Evolutionary conservation across 805 yeast genomes (phyloP).

Genomic region (Barnettozyma sp.): DNA sequence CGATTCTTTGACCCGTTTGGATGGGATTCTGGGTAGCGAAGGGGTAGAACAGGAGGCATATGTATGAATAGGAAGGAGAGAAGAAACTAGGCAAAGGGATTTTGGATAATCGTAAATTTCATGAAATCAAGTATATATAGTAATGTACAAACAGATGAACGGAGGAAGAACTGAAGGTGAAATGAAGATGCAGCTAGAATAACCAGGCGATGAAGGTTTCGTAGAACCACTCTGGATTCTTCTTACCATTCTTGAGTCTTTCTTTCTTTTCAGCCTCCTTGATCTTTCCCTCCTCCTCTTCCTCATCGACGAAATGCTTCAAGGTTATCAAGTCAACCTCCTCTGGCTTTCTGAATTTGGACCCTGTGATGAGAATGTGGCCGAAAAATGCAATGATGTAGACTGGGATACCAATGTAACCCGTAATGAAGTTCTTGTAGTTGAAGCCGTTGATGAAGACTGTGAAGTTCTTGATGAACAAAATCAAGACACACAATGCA

Average conservation of each 20-base stretch:
- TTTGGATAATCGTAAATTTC: no score
- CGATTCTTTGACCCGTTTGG: no score
- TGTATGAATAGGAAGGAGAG: no score
- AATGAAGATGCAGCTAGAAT: no score
- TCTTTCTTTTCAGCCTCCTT: constrained; percentile 22
- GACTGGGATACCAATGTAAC: constrained; percentile 67
- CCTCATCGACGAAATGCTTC: constrained; percentile 33
- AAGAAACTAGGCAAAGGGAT: no score
- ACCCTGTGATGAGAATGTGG: constrained; percentile 47
- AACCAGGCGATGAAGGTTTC: constrained; percentile 41
- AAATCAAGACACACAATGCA: constrained; percentile 44
- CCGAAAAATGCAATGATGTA: constrained; percentile 69
- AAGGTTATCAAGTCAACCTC: constrained; percentile 56
- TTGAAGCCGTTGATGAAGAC: constrained; percentile 62
- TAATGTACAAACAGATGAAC: no score
- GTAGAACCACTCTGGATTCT: constrained; percentile 37
- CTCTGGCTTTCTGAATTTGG: constrained; percentile 40
- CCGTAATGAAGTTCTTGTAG: constrained; percentile 65
- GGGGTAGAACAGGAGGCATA: no score
- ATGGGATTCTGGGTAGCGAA: no score
- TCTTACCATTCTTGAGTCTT: constrained; percentile 20
- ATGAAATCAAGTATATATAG: no score
- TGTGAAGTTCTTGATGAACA: constrained; percentile 64
- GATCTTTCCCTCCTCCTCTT: constrained; percentile 21
- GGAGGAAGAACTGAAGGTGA: no score